Conservation (phyloP, 176 grass and related monocot genomes). For the Chloris gayana region DNA sequence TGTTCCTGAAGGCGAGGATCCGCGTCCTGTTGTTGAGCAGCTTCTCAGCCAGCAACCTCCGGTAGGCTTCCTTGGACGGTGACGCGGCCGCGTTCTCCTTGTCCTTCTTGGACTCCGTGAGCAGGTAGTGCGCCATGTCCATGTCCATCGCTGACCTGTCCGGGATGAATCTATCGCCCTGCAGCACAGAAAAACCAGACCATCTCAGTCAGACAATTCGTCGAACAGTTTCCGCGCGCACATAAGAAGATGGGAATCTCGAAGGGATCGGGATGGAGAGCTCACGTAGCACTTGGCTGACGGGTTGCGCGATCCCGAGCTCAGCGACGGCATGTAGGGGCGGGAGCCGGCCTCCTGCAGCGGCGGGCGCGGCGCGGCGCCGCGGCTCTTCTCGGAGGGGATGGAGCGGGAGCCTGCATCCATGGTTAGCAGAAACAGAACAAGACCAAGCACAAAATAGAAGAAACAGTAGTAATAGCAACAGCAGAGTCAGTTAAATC, state of each 20-base stretch:
- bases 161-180: conserved; percentile 79
- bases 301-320: conserved; percentile 48
- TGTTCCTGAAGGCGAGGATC: conserved; percentile 74
- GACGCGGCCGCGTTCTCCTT: conserved; percentile 69
- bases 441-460: conserved; percentile 11
- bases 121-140: conserved; percentile 73
- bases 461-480: neutral
- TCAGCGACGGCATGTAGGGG: conserved; percentile 60
- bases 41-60: conserved; percentile 72
- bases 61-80: conserved; percentile 60
- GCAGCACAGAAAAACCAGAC: neutral
- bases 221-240: conserved; percentile 1
- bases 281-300: conserved; percentile 60
- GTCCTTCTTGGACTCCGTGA: conserved; percentile 60
- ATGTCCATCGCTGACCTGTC: conserved; percentile 73
- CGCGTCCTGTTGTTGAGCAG: conserved; percentile 66
- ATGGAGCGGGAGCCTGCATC: conserved; percentile 55
- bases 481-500: neutral
- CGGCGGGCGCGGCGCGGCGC: conserved; percentile 36
- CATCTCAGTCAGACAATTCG: conserved; percentile 23
- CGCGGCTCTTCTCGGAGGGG: conserved; percentile 49
- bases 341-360: conserved; percentile 55
- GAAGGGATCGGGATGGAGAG: neutral
- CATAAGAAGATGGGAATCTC: neutral
- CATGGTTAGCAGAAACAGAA: conserved; percentile 47